A percentile compares a stretch with the other conserved stretches of the same genome.
phyloP scores from a whole-genome alignment of 805 yeast genomes.

The Candida endomychidarum region DNA sequence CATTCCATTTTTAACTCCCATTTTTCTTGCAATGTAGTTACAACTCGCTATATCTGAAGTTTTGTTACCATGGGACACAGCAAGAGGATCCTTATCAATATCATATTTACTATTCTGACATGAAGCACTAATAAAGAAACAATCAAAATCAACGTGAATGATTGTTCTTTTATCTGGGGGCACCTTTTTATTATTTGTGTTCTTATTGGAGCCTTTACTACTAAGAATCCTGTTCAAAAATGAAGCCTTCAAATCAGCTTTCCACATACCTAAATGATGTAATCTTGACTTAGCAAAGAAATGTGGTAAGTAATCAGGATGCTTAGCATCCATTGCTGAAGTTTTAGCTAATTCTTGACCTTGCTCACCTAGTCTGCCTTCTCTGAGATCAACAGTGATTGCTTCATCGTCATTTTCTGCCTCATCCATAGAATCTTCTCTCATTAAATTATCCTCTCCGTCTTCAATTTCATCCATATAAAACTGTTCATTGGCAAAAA shows the following conservation, averaged over 20 bases:
- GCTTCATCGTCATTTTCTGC: neutral
- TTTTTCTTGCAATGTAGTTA: constrained; percentile 80
- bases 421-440: constrained; percentile 9
- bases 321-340: constrained; percentile 52
- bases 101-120: constrained; percentile 56
- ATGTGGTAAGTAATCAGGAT: constrained; percentile 69
- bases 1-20: constrained; percentile 85
- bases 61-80: constrained; percentile 59
- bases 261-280: constrained; percentile 89
- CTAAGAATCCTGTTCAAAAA: constrained; percentile 52
- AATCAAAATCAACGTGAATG: constrained; percentile 88
- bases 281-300: constrained; percentile 82
- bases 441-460: neutral
- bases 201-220: neutral
- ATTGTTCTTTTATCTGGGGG: constrained; percentile 32
- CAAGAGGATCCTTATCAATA: constrained; percentile 52
- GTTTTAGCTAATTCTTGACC: constrained; percentile 15
- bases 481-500: constrained; percentile 8
- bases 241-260: constrained; percentile 63
- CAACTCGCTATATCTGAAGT: constrained; percentile 88
- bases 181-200: neutral
- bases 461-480: constrained; percentile 9
- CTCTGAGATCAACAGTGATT: neutral
- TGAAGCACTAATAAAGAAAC: constrained; percentile 89
- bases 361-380: constrained; percentile 11